A percentile compares a stretch with the other conserved stretches of the same genome.
These are phyloP conservation scores for Nannochloropsis gaditana DNA, from an alignment of 108 stramenopile genomes.

Conservation along the genomic window DNA sequence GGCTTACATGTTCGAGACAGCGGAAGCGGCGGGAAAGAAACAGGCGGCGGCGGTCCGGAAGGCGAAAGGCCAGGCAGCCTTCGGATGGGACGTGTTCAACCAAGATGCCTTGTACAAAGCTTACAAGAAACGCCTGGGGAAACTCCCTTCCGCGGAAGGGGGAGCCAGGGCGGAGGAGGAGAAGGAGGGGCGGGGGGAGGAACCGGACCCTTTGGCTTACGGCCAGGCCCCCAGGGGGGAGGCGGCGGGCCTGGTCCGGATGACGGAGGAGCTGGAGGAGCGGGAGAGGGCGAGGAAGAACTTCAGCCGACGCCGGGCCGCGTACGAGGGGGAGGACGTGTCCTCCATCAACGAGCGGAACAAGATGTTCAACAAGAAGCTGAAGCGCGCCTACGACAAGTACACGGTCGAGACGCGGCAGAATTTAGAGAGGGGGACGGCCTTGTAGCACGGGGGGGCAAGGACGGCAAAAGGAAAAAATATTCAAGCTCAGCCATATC, in stretches of 20 bases:
- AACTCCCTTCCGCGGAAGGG: conserved; percentile 33
- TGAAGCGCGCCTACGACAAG: conserved; percentile 58
- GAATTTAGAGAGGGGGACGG: conserved; percentile 60
- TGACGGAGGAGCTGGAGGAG: conserved; percentile 45
- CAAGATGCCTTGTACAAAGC: conserved; percentile 49
- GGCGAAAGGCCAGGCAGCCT: conserved; percentile 49
- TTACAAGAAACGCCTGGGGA: conserved; percentile 54
- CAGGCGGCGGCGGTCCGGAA: conserved; percentile 34
- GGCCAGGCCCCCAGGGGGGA: conserved; percentile 25
- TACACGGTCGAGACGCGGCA: conserved; percentile 61
- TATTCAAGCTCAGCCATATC: background rate
- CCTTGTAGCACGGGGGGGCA: conserved; percentile 25
- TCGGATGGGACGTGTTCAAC: conserved; percentile 57
- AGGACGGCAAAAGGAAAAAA: background rate
- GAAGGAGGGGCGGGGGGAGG: conserved; percentile 10
- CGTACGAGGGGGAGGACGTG: conserved; percentile 47
- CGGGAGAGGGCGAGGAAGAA: conserved; percentile 46
- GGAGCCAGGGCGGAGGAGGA: conserved; percentile 18
- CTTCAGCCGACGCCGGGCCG: conserved; percentile 51
- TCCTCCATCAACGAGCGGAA: conserved; percentile 58
- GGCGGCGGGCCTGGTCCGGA: conserved; percentile 32
- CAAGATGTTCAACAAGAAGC: conserved; percentile 58
- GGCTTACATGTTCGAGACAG: conserved; percentile 46
- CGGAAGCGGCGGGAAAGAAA: conserved; percentile 41
- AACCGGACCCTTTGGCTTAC: conserved; percentile 49